Evolutionary conservation across 352 stramenopile species (phyloP), one percentile per base, ranked within the genome.

Genomic region (Globisporangium solare): DNA sequence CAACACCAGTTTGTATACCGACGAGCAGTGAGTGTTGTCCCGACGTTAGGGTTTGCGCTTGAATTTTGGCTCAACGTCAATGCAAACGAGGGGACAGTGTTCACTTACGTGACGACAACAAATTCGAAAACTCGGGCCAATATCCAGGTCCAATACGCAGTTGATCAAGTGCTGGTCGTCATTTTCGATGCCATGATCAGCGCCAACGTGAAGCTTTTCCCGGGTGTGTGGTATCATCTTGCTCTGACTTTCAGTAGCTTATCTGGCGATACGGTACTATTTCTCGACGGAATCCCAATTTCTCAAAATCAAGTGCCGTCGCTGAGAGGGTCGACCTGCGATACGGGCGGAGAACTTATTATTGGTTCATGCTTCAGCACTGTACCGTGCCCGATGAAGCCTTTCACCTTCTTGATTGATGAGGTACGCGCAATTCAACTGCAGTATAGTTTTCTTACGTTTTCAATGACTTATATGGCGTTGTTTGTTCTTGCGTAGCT

Each of bases 371-470:
- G 76, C 51, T 68, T 57, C 40, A 59, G 60, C 21, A 59, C 27
- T 5, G 56, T 72, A 2, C 27, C 47, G 0, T 87, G 76, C 31
- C 58, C 66, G 6, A 24, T 51, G 6, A 79, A 70, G 39, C 48
- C 66, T 7, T 82, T 87, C 40, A 56, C 47, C 11, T 83, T 87
- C 22, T 39, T 49, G 12, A 73, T 87, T 32, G 69, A 74, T 47
- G 74, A 87, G 70, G 76, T 87, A 54, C 20, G 56, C 61, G 18
- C 12, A 31, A 27, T 27, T 27, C 24, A 27, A 27, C 2, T 27
- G 24, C 24, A 27, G 24, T 27, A 21, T 10, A 20, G 37, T 22
- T 51, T 7, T 14, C 21, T 54, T 32, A 20, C 46, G 3, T 45
- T 37, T 37, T 12, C 15, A 31, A 10, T 51, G 12, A 24, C 12